A percentile compares a stretch with the other conserved stretches of the same genome.
These are phyloP conservation scores for Hibiscus syriacus DNA, from an alignment of 345 rosid genomes.

Conservation along the genomic window DNA sequence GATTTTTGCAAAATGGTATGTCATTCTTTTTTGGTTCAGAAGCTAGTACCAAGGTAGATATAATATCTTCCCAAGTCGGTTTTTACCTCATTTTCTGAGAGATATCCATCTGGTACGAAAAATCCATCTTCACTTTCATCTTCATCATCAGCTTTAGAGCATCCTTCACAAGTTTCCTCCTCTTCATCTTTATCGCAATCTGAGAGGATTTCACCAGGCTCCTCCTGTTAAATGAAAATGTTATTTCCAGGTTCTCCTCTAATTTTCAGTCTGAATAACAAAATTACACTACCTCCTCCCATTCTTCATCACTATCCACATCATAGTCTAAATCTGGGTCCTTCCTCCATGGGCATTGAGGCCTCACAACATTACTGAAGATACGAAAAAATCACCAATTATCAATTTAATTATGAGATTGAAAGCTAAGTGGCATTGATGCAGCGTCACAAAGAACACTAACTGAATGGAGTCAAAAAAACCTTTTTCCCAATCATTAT, in stretches of 20 bases:
- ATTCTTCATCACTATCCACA: slow-evolving; percentile 91
- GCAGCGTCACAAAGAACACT: neutral
- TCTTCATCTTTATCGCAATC: slow-evolving; percentile 86
- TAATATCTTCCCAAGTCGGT: neutral
- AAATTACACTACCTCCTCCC: slow-evolving; percentile 72
- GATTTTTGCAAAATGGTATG: neutral
- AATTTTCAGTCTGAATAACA: slow-evolving; percentile 3
- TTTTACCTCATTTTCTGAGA: slow-evolving; percentile 86
- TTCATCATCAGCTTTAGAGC: slow-evolving; percentile 60
- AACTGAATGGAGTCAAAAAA: neutral
- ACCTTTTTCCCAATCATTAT: too few relatives aligned
- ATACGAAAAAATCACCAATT: too few relatives aligned
- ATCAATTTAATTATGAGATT: too few relatives aligned
- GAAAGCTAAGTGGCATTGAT: too few relatives aligned
- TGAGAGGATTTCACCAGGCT: slow-evolving; percentile 97
- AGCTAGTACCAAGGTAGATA: neutral
- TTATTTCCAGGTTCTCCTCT: neutral
- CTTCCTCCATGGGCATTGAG: slow-evolving; percentile 64
- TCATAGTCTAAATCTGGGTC: slow-evolving; percentile 90
- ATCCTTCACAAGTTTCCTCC: too few relatives aligned
- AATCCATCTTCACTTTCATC: slow-evolving; percentile 88
- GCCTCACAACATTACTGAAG: slow-evolving; percentile 53
- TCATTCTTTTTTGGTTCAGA: neutral
- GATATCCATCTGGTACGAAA: slow-evolving; percentile 97
- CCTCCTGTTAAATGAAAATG: slow-evolving; percentile 53